phyloP scores from a whole-genome alignment of 257 asterid species.

The Nicotiana knightiana region DNA sequence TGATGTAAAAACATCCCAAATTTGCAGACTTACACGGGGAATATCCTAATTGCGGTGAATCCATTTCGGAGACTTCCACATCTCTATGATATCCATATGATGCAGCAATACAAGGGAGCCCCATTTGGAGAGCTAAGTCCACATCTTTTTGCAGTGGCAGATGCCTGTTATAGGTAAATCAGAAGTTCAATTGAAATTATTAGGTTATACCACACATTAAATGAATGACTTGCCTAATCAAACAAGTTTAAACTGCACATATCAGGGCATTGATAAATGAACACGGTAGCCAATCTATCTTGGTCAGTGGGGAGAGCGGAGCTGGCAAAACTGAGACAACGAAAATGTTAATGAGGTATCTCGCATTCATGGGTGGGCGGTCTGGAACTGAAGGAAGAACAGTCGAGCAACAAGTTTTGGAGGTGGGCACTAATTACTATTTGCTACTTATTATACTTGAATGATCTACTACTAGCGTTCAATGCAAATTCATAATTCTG shows the following conservation, averaged over 20 bases:
- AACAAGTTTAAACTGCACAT: constrained; percentile 10
- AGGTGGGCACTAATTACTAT: constrained; percentile 45
- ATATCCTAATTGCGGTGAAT: constrained; percentile 88
- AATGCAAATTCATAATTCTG: constrained; percentile 12
- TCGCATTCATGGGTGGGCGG: constrained; percentile 96
- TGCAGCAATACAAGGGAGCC: constrained; percentile 95
- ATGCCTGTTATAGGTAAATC: constrained; percentile 72
- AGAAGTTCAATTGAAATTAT: constrained; percentile 1
- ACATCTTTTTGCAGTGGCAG: constrained; percentile 96
- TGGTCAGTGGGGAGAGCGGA: constrained; percentile 99
- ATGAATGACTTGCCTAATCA: neutral
- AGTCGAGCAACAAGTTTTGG: constrained; percentile 93
- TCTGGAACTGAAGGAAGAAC: constrained; percentile 88
- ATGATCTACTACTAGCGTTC: neutral
- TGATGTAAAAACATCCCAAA: constrained; percentile 14
- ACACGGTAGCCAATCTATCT: constrained; percentile 85
- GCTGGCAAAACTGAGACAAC: constrained; percentile 98
- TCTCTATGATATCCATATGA: constrained; percentile 85
- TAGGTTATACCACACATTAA: neutral
- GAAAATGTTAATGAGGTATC: constrained; percentile 93
- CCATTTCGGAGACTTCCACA: constrained; percentile 90
- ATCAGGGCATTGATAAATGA: constrained; percentile 81
- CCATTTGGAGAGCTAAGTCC: constrained; percentile 93
- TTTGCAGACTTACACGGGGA: constrained; percentile 94
- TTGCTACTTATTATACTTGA: neutral